phyloP scores from a whole-genome alignment of 2,329 filamentous ascomycete species.

The Aspergillus latus region DNA sequence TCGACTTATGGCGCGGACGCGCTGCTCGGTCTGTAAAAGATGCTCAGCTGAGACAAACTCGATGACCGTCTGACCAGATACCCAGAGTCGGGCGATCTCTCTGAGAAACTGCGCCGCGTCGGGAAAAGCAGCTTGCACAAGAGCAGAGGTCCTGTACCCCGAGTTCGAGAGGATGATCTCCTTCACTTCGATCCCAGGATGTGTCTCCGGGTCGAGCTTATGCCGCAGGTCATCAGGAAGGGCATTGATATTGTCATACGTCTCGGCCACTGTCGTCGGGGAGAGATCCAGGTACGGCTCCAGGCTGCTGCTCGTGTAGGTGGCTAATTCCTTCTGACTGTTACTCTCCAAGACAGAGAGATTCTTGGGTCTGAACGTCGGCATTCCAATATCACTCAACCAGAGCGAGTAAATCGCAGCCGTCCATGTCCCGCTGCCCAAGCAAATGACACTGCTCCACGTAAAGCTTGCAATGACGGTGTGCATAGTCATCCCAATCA shows the following conservation, averaged over 20 bases:
- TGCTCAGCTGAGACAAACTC: constrained; percentile 18
- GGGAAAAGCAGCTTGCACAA: constrained; percentile 46
- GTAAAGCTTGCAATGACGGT: constrained; percentile 38
- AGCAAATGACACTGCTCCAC: constrained; percentile 50
- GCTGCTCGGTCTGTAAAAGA: constrained; percentile 15
- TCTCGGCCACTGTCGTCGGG: constrained; percentile 10
- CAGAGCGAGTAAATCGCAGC: constrained; percentile 50
- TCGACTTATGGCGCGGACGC: constrained; percentile 13
- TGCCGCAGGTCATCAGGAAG: constrained; percentile 42
- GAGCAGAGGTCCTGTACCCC: constrained; percentile 20
- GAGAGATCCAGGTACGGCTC: constrained; percentile 18
- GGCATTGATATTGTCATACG: constrained; percentile 22
- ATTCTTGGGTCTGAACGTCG: constrained; percentile 21
- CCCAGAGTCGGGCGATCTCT: constrained; percentile 34
- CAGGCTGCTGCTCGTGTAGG: constrained; percentile 27
- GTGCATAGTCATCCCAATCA: constrained; percentile 47
- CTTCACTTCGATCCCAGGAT: constrained; percentile 47
- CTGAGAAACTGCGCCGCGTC: constrained; percentile 32
- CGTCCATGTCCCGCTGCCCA: constrained; percentile 52
- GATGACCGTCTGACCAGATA: constrained; percentile 19
- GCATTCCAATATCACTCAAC: constrained; percentile 49
- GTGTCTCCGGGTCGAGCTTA: constrained; percentile 39
- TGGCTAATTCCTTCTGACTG: not conserved
- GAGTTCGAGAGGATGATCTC: constrained; percentile 39
- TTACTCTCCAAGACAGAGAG: not conserved